Evolutionary conservation across 2,329 filamentous ascomycete species (phyloP), one percentile per base, ranked within the genome.

Genomic region (Fonsecaea pedrosoi): DNA sequence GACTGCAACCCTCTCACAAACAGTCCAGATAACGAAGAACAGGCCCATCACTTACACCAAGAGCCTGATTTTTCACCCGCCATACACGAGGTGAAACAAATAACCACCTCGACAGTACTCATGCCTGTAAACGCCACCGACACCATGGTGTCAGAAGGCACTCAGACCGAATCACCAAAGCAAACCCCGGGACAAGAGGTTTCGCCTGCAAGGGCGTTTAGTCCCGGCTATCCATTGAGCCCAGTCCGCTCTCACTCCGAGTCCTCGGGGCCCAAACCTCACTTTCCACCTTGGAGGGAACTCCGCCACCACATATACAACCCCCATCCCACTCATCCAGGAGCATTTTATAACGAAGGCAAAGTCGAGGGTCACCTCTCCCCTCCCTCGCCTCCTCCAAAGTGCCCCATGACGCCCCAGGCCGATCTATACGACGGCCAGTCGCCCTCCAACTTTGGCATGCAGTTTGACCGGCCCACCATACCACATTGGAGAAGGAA

Each of bases 381-480:
- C 25, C 54, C 65, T 37, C 66, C 68, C 25, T 42, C 13, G 7
- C 66, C 66, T 7, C 35, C 62, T 2, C 63, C 61, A 4, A 12
- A 59, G 18, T 64, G 68, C 10, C 60, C 68, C 7, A 55, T 64
- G 25, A 70, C 68, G 10, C 68, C 68, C 12, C 37, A 55, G 15
- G 68, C 68, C 9, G 68, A 70, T 65, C 58, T 70, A 4, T 70
- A 70, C 60, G 35, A 60, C n/a, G 68, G 68, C 34, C 68, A 70
- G 15, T 53, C 53, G 45, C 61, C 66, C 6, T 45, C 63, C n/a
- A 62, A 48, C 12, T 70, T 70, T 56, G 68, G 68, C 7, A 70
- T 70, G 68, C 68, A 63, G 25, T 70, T 70, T 53, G 68, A 37
- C n/a, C 15, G 60, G 15, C 60, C 60, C 4, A 18, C 15, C 8